These are phyloP conservation scores for Rhizophagus sp. DNA, from an alignment of 192 early-diverging fungal genomes.

Conservation along the genomic window DNA sequence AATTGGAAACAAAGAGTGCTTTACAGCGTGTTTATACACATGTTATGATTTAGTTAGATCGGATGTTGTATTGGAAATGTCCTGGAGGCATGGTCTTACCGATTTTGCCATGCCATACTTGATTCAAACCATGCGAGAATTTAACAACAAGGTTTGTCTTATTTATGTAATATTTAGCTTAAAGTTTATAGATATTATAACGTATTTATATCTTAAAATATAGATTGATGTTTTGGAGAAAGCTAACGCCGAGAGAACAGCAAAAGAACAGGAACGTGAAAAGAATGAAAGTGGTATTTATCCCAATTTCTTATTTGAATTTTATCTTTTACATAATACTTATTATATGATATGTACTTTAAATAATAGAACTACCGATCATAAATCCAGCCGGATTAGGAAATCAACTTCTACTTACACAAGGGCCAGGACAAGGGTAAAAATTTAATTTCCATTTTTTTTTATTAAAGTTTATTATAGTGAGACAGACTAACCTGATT, in stretches of 20 bases:
- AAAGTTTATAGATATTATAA: not conserved
- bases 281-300: constrained; percentile 37
- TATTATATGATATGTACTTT: constrained; percentile 18
- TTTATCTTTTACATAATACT: constrained; percentile 23
- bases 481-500: constrained; percentile 8
- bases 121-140: constrained; percentile 89
- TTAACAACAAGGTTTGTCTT: constrained; percentile 74
- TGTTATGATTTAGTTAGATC: constrained; percentile 96
- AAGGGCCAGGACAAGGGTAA: constrained; percentile 40
- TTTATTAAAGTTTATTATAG: constrained; percentile 34
- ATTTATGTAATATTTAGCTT: not conserved
- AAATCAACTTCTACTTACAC: constrained; percentile 74
- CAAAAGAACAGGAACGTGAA: constrained; percentile 52
- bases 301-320: not conserved
- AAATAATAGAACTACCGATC: constrained; percentile 52
- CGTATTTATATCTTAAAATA: not conserved
- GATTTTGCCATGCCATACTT: constrained; percentile 99
- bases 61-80: constrained; percentile 91
- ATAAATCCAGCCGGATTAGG: constrained; percentile 69
- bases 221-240: constrained; percentile 55
- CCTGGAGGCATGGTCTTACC: constrained; percentile 85
- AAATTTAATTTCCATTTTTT: constrained; percentile 28
- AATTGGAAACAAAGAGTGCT: constrained; percentile 88
- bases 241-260: constrained; percentile 58
- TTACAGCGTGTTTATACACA: constrained; percentile 87